Base-by-base conservation (phyloP, 139 green algal species). In the Microglena sp. region DNA sequence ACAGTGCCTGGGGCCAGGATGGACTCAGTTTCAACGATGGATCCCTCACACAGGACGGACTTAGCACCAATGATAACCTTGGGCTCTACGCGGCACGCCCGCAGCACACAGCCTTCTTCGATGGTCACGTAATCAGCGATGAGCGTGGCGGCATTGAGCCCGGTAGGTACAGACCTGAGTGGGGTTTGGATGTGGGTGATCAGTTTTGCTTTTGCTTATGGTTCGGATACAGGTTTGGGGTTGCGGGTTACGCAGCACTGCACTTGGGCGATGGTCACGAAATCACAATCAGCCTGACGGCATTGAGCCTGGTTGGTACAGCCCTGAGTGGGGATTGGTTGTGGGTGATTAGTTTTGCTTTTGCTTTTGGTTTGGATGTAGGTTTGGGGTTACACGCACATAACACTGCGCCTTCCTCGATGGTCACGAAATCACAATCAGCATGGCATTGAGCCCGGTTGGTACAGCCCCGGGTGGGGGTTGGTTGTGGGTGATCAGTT, bases 61-160 rank as follows among this genome's bases (percentile, higher is more conserved):
- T 78, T 75, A 46, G 89, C 89, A 6, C 89, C 89, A 31, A 95
- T 82, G 36, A 92, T 66, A 8, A 50, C 58, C 8, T 53, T n/a
- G 33, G 58, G 33, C 66, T 89, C 83, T 5, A 96, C 72, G 8
- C 76, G 82, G 53, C 80, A 85, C 1, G 75, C 86, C 22, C 90
- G 80, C 66, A 96, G 76, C 60, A 90, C 57, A 67, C 82, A 87
- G 58, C 72, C 72, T 21, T 89, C 85, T 26, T 91, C 90, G 5
- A 96, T 79, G n/a, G 82, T 91, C 7, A 95, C 89, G 68, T 80
- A 81, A 8, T 82, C 76, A 1, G 85, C 89, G 54, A 96, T 87
- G 32, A 72, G 63, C 2, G 87, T 94, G 4, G 76, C 77, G 3
- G 90, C 82, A 36, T 88, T 78, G 34, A 96, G 70, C 22, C 90